Percentiles rank a stretch among this genome's conserved stretches.
phyloP scores from a whole-genome alignment of 495 filamentous ascomycete genomes.

The Aspergillus nanangensis region DNA sequence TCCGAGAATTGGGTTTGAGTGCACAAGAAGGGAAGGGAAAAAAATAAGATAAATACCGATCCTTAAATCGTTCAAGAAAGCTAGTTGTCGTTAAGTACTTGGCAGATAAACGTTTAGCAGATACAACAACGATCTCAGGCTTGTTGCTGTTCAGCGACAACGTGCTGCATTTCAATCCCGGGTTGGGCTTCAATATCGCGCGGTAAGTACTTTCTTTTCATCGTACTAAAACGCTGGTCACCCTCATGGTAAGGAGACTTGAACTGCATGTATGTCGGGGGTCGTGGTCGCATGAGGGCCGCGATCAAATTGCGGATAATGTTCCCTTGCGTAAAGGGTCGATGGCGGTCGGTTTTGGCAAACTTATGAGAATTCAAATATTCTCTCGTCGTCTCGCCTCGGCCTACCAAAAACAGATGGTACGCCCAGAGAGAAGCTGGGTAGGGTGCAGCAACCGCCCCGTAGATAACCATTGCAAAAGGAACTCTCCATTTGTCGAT shows the following conservation, averaged over 20 bases:
- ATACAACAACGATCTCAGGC: conserved; percentile 8
- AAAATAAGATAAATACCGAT: too few species aligned
- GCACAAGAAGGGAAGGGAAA: too few species aligned
- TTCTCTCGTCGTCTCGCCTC: conserved; percentile 93
- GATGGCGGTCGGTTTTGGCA: conserved; percentile 81
- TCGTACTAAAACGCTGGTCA: conserved; percentile 75
- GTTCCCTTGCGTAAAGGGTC: conserved; percentile 80
- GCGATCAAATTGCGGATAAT: conserved; percentile 74
- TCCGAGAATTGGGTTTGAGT: too few species aligned
- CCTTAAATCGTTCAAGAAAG: too few species aligned
- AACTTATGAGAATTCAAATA: conserved; percentile 96
- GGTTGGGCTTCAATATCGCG: conserved; percentile 48
- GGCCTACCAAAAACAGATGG: conserved; percentile 82
- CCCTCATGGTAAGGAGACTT: conserved; percentile 72
- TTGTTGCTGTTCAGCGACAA: conserved; percentile 27
- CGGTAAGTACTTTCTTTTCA: conserved; percentile 51
- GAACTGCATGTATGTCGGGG: conserved; percentile 87
- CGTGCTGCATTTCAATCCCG: conserved; percentile 58
- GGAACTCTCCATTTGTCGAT: conserved; percentile 71
- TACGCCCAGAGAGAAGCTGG: conserved; percentile 81
- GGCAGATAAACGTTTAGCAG: too few species aligned
- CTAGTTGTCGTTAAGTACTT: too few species aligned
- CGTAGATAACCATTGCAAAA: conserved; percentile 87
- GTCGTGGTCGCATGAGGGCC: conserved; percentile 76
- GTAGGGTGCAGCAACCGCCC: conserved; percentile 68